phyloP scores from a whole-genome alignment of 1,139 yeast genomes.

The Nematodospora anomalae region DNA sequence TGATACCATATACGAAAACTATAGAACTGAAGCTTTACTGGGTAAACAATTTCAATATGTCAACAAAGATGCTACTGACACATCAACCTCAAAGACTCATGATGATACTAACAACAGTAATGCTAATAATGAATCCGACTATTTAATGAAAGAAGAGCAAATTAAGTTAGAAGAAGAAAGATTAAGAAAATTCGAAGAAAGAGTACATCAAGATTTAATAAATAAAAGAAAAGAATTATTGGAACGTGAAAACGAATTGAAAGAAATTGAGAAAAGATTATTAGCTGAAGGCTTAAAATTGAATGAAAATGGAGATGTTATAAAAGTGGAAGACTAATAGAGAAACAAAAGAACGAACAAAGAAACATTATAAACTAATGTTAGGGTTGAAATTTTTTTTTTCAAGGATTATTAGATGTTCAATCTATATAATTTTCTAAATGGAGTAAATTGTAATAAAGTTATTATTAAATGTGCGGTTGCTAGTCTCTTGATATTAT shows the following conservation, averaged over 20 bases:
- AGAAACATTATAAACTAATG: too few relatives aligned
- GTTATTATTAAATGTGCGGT: too few relatives aligned
- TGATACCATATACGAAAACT: conserved; percentile 64
- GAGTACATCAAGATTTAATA: conserved; percentile 87
- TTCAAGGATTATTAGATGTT: too few relatives aligned
- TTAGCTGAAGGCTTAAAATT: conserved; percentile 54
- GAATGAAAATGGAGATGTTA: conserved; percentile 44
- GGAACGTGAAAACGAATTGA: conserved; percentile 86
- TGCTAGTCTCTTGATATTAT: too few relatives aligned
- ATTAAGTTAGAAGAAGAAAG: conserved; percentile 79
- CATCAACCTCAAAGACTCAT: conserved; percentile 5
- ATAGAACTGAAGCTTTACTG: conserved; percentile 66
- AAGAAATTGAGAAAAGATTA: conserved; percentile 75
- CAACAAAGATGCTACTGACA: conserved; percentile 10
- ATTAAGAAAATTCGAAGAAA: conserved; percentile 72
- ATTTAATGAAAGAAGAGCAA: conserved; percentile 74
- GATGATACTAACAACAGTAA: conserved; percentile 7
- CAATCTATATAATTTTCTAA: too few relatives aligned
- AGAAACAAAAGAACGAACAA: not conserved
- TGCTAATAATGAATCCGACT: conserved; percentile 39
- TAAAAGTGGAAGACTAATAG: conserved; percentile 24
- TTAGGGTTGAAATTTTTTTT: too few relatives aligned
- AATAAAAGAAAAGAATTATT: conserved; percentile 80
- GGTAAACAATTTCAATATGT: conserved; percentile 48
- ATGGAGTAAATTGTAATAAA: too few relatives aligned